Evolutionary conservation across 83 land plant species (phyloP), one percentile per base, ranked within the genome.

Genomic region (Diphasiastrum complanatum): DNA sequence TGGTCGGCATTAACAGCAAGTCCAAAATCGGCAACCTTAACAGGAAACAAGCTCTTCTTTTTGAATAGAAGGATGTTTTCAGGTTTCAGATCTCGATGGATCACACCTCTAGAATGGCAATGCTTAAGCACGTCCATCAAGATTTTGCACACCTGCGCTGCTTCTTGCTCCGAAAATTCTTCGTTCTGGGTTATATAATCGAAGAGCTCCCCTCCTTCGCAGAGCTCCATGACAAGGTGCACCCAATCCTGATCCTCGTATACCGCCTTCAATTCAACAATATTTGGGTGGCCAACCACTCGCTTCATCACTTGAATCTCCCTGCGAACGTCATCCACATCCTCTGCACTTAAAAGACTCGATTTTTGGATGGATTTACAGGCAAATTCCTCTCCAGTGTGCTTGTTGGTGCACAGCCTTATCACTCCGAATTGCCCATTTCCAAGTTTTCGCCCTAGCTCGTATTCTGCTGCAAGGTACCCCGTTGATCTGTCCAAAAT

Each of bases 81-180:
- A 24, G 89, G 86, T 68, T 85, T 85, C 23, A 85, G 22, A 46
- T 85, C 89, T 22, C 89, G 67, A 67, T 85, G 89, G 20, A 74
- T 78, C 4, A 85, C 63, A 6, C 86, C 86, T n/a, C 24, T 51
- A 5, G 62, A 45, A 71, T 82, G 85, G 61, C 83, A 79, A 49
- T 54, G 67, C 1, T 63, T 66, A 33, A 85, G 5, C 11, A 80
- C 80, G 35, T 68, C 69, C 61, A 79, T 52, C 6, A 85, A 19
- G 6, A 30, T 67, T n/a, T 47, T 20, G 61, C 71, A 1, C 24
- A 74, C 47, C 0, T 35, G 20, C 1, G 75, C 80, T 5, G 78
- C 75, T 45, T 72, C 76, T 18, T 54, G 1, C 72, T 86, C 91
- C 12, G 64, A 11, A 12, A 75, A 45, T 47, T 24, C 26, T 8